Evolutionary conservation across 257 asterid species (phyloP).

Genomic region (Forsythia viridissima): DNA sequence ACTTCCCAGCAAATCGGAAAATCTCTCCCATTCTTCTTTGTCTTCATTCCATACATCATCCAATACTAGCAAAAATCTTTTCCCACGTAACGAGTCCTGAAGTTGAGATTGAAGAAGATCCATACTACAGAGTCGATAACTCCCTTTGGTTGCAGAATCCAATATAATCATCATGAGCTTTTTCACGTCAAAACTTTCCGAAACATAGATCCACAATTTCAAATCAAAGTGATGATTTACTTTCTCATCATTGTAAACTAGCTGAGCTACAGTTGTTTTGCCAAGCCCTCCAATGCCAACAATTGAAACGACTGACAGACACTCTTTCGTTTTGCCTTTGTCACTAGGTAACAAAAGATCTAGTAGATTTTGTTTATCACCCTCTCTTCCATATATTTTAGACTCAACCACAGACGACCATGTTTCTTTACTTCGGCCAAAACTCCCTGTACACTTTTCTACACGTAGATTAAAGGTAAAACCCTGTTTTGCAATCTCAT

Average conservation of each 20-base stretch:
- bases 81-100: constrained; percentile 19
- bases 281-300: constrained; percentile 39
- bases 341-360: background rate
- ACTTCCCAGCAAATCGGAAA: constrained; percentile 13
- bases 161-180: constrained; percentile 17
- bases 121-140: constrained; percentile 13
- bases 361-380: background rate
- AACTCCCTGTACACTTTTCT: background rate
- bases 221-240: constrained; percentile 15
- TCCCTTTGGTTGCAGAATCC: constrained; percentile 14
- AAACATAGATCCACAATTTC: constrained; percentile 22
- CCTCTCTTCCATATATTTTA: background rate
- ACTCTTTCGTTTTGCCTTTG: background rate
- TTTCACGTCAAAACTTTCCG: constrained; percentile 17
- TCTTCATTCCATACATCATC: constrained; percentile 37
- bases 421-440: background rate
- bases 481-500: background rate
- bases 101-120: constrained; percentile 8
- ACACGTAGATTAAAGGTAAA: background rate
- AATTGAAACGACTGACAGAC: background rate
- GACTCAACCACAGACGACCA: background rate
- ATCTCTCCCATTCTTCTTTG: constrained; percentile 23
- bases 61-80: constrained; percentile 24
- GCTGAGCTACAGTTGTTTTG: constrained; percentile 30
- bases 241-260: constrained; percentile 27